These are phyloP conservation scores for Datura wrightii DNA, from an alignment of 257 asterid species.

Conservation along the genomic window DNA sequence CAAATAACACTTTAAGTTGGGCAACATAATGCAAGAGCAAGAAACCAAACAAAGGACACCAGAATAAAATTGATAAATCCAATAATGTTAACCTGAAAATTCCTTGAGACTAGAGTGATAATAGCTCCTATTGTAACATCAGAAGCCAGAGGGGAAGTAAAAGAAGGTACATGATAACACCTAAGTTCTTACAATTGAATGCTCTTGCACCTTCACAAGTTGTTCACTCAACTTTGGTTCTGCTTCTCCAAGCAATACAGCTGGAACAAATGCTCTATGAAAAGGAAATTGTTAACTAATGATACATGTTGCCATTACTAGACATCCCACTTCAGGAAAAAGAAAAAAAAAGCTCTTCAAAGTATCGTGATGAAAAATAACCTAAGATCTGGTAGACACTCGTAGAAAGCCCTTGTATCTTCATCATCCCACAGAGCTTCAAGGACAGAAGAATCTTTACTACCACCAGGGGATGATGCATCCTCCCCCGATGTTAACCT, in stretches of 20 bases:
- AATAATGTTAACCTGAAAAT: neutral
- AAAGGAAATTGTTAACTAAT: slow-evolving; percentile 34
- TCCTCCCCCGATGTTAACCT: slow-evolving; percentile 94
- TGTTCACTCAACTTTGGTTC: slow-evolving; percentile 85
- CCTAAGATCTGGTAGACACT: slow-evolving; percentile 98
- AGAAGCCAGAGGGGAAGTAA: slow-evolving; percentile 32
- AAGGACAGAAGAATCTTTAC: slow-evolving; percentile 75
- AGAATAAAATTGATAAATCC: neutral
- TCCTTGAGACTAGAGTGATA: neutral
- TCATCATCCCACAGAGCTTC: slow-evolving; percentile 99
- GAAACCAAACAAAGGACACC: slow-evolving; percentile 19
- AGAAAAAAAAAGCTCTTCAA: slow-evolving; percentile 31
- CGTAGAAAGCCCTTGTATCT: slow-evolving; percentile 96
- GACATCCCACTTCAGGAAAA: slow-evolving; percentile 27
- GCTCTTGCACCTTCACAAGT: slow-evolving; percentile 79
- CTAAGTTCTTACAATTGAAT: slow-evolving; percentile 61
- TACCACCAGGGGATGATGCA: slow-evolving; percentile 65
- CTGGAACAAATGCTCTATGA: slow-evolving; percentile 97
- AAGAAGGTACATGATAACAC: slow-evolving; percentile 2
- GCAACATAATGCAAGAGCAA: slow-evolving; percentile 27
- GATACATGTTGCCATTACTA: slow-evolving; percentile 3
- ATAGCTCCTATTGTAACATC: slow-evolving; percentile 29
- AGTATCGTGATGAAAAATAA: slow-evolving; percentile 35
- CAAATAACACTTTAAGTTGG: neutral
- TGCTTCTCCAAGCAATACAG: slow-evolving; percentile 94